phyloP scores from a whole-genome alignment of 345 rosid species.

The Citrus medica region DNA sequence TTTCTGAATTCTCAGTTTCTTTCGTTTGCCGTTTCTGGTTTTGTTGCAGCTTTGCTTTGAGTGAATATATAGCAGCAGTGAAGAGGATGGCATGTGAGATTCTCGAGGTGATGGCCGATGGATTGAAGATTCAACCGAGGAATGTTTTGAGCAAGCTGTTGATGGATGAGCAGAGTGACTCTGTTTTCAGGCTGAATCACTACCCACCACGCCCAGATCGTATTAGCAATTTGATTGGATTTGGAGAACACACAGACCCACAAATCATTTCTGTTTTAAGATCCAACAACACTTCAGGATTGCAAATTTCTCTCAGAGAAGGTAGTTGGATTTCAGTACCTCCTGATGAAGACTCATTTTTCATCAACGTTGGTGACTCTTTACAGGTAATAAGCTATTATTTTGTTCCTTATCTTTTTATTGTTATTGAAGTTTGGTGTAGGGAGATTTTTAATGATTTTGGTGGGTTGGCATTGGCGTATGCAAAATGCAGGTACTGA shows the following conservation, averaged over 20 bases:
- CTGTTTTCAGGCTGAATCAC: conserved; percentile 71
- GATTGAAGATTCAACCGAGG: conserved; percentile 51
- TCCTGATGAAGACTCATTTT: conserved; percentile 69
- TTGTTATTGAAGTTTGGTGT: no score
- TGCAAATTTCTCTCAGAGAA: conserved; percentile 60
- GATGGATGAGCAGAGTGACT: conserved; percentile 64
- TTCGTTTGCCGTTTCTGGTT: background rate
- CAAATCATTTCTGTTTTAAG: conserved; percentile 76
- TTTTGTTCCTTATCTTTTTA: no score
- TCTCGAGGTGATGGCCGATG: conserved; percentile 72
- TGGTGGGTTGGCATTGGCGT: no score
- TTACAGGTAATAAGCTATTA: conserved; percentile 49
- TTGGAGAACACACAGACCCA: conserved; percentile 94
- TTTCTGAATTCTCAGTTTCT: background rate
- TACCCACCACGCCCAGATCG: conserved; percentile 58
- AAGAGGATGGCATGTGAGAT: conserved; percentile 63
- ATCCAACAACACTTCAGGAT: conserved; percentile 86
- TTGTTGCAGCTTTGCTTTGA: conserved; percentile 47
- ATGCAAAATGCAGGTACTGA: conserved; percentile 54
- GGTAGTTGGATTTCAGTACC: conserved; percentile 81
- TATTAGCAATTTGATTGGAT: conserved; percentile 44
- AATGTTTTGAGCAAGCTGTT: conserved; percentile 64
- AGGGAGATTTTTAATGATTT: no score
- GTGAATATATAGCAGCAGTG: conserved; percentile 55
- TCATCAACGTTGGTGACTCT: conserved; percentile 81